Evolutionary conservation across 164 flowering plant species (phyloP), one percentile per base, ranked within the genome.

Genomic region (Magnolia kwangsiensis): DNA sequence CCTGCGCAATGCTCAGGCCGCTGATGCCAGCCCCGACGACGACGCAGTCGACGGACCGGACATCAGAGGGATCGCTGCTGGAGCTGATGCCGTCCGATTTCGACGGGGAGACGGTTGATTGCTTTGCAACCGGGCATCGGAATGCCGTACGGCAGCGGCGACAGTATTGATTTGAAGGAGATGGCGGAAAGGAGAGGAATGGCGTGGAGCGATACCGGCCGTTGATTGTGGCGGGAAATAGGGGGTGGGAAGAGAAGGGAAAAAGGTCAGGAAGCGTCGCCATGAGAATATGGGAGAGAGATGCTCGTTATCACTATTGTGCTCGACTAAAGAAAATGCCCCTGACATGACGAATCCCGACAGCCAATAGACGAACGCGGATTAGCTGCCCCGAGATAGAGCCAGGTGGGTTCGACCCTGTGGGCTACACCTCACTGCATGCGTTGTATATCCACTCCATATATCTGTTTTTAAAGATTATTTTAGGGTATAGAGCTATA

Each of bases 11-110:
- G 80, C 94, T 87, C 72, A 96, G 93, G 16, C 99, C 98, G 74
- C 94, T 91, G 70, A 96, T 94, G 31, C 99, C 97, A 2, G 83
- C 98, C 20, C 99, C 99, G 9, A 96, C 93, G 7, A 94, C 79
- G 8, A 94, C 97, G 76, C 97, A 90, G 68, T 95, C 98, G 20
- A 89, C 78, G 27, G 81, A 74, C 23, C 72, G 59, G 8, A 50
- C 24, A 63, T 11, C 49, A 1, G 74, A 51, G 20, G 55, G 37
- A 69, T 55, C 80, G 3, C 61, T 55, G 61, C 16, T 55, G 61
- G 4, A 10, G 61, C 61, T 55, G 61, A 11, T 82, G 69, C 72
- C 80, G 76, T 63, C 74, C 11, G 72, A 20, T 31, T 55, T 79
- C 24, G 82, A 77, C 0, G 83, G 77, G 31, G 85, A 75, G 50